phyloP scores from a whole-genome alignment of 2,329 filamentous ascomycete species.

The Diaporthe helianthi region DNA sequence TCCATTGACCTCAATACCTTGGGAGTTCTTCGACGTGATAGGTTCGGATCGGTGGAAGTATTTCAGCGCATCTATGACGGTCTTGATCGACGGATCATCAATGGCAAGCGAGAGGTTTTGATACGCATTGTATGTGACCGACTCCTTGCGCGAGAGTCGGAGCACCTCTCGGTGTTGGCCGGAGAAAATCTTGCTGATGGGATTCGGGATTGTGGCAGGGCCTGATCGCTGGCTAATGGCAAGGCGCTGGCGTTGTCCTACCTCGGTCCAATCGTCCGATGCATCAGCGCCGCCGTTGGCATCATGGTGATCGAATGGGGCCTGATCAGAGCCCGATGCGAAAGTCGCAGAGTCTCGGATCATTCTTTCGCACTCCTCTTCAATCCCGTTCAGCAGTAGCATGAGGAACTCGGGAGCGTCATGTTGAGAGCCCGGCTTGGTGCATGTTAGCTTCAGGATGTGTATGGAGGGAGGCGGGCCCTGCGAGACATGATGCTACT shows the following conservation, averaged over 20 bases:
- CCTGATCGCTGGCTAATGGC: slow-evolving; percentile 88
- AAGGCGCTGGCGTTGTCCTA: slow-evolving; percentile 88
- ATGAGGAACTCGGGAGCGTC: slow-evolving; percentile 97
- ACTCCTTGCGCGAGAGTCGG: slow-evolving; percentile 85
- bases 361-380: slow-evolving; percentile 87
- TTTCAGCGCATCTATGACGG: slow-evolving; percentile 90
- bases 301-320: slow-evolving; percentile 27
- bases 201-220: slow-evolving; percentile 73
- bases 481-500: slow-evolving; percentile 44
- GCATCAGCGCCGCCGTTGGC: slow-evolving; percentile 39
- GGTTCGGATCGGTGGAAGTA: slow-evolving; percentile 84
- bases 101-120: slow-evolving; percentile 96
- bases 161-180: slow-evolving; percentile 83
- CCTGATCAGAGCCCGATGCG: neutral
- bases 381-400: slow-evolving; percentile 88
- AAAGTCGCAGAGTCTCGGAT: slow-evolving; percentile 50
- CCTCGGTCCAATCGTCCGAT: slow-evolving; percentile 84
- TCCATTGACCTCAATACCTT: slow-evolving; percentile 77
- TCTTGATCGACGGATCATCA: slow-evolving; percentile 82
- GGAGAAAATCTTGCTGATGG: slow-evolving; percentile 86
- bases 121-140: slow-evolving; percentile 91
- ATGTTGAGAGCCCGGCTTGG: slow-evolving; percentile 89
- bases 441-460: slow-evolving; percentile 41
- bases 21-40: slow-evolving; percentile 83
- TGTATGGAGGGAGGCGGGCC: slow-evolving; percentile 5